Percentiles rank a stretch among this genome's conserved stretches.
phyloP scores from a whole-genome alignment of 441 rosid genomes.

The Caryocar brasiliense region DNA sequence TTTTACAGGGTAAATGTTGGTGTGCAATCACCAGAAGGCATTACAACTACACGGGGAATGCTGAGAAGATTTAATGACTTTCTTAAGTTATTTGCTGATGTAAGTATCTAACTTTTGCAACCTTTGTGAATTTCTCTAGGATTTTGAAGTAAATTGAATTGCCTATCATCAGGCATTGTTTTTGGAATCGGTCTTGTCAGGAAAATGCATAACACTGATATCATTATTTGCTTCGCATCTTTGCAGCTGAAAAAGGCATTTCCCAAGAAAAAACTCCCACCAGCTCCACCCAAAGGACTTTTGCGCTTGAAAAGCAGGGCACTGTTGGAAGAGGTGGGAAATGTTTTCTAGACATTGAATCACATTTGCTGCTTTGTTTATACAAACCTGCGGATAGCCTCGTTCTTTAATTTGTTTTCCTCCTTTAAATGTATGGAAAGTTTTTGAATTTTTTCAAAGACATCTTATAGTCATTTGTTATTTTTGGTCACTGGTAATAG shows the following conservation, averaged over 20 bases:
- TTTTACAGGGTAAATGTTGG: slow-evolving; percentile 99
- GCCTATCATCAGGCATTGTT: too few relatives aligned
- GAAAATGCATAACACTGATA: too few relatives aligned
- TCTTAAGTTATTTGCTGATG: slow-evolving; percentile 72
- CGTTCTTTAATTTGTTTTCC: too few relatives aligned
- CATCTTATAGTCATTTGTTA: background rate
- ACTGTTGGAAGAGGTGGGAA: slow-evolving; percentile 80
- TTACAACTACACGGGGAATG: slow-evolving; percentile 56
- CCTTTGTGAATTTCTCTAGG: too few relatives aligned
- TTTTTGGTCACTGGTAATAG: background rate
- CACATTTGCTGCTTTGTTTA: too few relatives aligned
- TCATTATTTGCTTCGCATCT: slow-evolving; percentile 13
- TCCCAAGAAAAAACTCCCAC: slow-evolving; percentile 69
- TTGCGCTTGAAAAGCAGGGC: slow-evolving; percentile 72
- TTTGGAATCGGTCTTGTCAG: too few relatives aligned
- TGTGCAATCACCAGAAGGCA: slow-evolving; percentile 85
- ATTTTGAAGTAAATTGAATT: too few relatives aligned
- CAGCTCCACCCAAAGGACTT: slow-evolving; percentile 85
- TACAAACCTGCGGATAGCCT: too few relatives aligned
- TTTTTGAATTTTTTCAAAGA: too few relatives aligned
- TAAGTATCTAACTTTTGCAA: slow-evolving; percentile 30
- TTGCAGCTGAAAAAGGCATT: slow-evolving; percentile 68
- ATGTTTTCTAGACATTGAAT: background rate
- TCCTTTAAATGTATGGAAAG: too few relatives aligned
- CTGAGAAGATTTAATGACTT: slow-evolving; percentile 95